Evolutionary conservation across 352 stramenopile species (phyloP), one percentile per base, ranked within the genome.

Genomic region (Globisporangium emineosum): DNA sequence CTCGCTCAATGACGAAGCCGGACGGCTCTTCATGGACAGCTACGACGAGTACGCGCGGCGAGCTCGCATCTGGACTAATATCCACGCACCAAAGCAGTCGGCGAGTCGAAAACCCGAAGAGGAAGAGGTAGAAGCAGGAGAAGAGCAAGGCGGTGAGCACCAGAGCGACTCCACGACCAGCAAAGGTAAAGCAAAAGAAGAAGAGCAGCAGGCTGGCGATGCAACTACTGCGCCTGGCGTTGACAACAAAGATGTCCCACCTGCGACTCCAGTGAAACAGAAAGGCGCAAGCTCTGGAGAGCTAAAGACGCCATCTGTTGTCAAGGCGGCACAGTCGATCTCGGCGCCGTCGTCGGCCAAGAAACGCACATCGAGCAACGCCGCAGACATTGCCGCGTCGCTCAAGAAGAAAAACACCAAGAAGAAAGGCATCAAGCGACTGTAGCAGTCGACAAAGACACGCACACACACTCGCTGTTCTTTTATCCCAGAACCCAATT

Each of bases 1-100:
- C 27, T 98, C 94, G 51, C 80, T 99, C 35, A 99, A 99, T 71
- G 97, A 99, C 69, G 97, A 99, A 68, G 98, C 98, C 13, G 98
- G 97, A 0, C 98, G 97, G 68, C 77, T 99, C 29, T 99, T 99
- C 73, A 98, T 99, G 88, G 94, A 99, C 60, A 98, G 89, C 69
- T 99, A 99, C 71, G 95, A 98, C 32, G 97, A 99, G 70, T 99
- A 97, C 71, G 81, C 85, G 37, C 78, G 84, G 23, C 88, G 91
- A 45, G 94, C 93, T 5, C 88, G 77, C 65, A 71, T 98, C 13
- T 94, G 94, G 85, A 97, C 94, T 10, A 78, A 64, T 32, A 97
- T 98, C 53, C 94, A 98, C 68, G 93, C 94, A 19, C 76, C 79
- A 8, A 90, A 89, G 13, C 65, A 66, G 15, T 45, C 35, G 29